Evolutionary conservation across 768 basidiomycete genomes (phyloP).

Genomic region (Podaxis sp.): DNA sequence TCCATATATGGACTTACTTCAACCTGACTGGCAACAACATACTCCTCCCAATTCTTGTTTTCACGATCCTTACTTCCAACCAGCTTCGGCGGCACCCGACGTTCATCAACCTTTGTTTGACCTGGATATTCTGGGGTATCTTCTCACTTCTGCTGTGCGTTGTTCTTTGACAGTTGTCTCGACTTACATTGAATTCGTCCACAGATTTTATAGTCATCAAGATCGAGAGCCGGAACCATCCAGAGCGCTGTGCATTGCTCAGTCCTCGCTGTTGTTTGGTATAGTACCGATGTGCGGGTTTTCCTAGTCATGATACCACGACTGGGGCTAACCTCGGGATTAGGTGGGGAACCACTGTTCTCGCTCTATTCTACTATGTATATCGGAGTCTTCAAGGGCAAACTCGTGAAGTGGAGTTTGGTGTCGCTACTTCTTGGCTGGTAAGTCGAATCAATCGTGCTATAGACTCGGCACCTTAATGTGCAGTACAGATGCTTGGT

Average conservation of each 20-base stretch:
- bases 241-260: slow-evolving; percentile 35
- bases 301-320: neutral
- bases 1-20: slow-evolving; percentile 38
- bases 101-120: slow-evolving; percentile 40
- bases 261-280: slow-evolving; percentile 36
- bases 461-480: neutral
- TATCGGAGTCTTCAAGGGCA: slow-evolving; percentile 18
- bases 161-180: neutral
- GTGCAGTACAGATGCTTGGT: slow-evolving; percentile 26
- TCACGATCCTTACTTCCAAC: slow-evolving; percentile 37
- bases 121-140: slow-evolving; percentile 42
- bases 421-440: slow-evolving; percentile 16
- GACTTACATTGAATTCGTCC: neutral
- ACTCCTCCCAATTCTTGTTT: slow-evolving; percentile 37
- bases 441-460: slow-evolving; percentile 14
- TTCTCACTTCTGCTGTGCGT: slow-evolving; percentile 39
- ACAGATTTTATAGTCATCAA: slow-evolving; percentile 36
- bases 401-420: neutral
- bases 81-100: slow-evolving; percentile 34
- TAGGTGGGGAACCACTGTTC: slow-evolving; percentile 33
- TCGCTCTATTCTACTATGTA: slow-evolving; percentile 29
- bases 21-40: slow-evolving; percentile 41
- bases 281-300: slow-evolving; percentile 32
- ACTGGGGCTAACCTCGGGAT: neutral
- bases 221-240: slow-evolving; percentile 30